A percentile compares a stretch with the other conserved stretches of the same genome.
Conservation (phyloP, 169 alveolate genomes). For the Plasmodium vivax region DNA sequence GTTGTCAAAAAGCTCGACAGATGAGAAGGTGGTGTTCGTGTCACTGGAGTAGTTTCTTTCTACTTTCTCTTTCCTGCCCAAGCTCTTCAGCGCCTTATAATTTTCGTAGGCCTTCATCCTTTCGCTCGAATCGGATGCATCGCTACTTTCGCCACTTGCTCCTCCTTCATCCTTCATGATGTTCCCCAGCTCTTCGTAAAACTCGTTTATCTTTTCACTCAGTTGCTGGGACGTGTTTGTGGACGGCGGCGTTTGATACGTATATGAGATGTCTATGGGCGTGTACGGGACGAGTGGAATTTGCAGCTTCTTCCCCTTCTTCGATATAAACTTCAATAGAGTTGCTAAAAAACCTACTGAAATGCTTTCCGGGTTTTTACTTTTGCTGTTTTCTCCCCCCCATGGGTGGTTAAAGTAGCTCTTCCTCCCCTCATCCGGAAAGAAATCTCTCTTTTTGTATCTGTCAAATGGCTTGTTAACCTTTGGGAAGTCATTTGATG, state of each 20-base stretch:
- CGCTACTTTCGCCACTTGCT: slow-evolving; percentile 34
- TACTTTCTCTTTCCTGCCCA: neutral
- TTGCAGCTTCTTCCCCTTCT: slow-evolving; percentile 57
- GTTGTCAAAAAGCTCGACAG: slow-evolving; percentile 51
- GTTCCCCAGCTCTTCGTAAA: slow-evolving; percentile 44
- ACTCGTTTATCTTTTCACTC: slow-evolving; percentile 59
- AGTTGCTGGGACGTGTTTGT: slow-evolving; percentile 1
- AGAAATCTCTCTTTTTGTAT: slow-evolving; percentile 8
- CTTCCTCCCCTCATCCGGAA: neutral
- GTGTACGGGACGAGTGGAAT: slow-evolving; percentile 57
- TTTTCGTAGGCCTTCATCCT: slow-evolving; percentile 18
- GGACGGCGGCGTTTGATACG: slow-evolving; percentile 68
- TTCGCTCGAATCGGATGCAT: slow-evolving; percentile 35
- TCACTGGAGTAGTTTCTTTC: slow-evolving; percentile 24
- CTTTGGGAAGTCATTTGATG: neutral
- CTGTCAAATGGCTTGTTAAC: neutral
- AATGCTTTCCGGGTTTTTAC: slow-evolving; percentile 60
- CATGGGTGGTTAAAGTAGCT: neutral
- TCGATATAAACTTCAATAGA: slow-evolving; percentile 44
- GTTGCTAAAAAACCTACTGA: slow-evolving; percentile 75
- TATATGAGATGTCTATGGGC: slow-evolving; percentile 52
- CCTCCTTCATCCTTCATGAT: slow-evolving; percentile 31
- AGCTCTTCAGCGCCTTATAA: slow-evolving; percentile 7
- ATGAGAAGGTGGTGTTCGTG: slow-evolving; percentile 66
- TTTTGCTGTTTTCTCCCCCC: neutral